Percentiles rank a stretch among this genome's conserved stretches.
phyloP scores from a whole-genome alignment of 208 protist genomes.

The Paratrypanosoma confusum region DNA sequence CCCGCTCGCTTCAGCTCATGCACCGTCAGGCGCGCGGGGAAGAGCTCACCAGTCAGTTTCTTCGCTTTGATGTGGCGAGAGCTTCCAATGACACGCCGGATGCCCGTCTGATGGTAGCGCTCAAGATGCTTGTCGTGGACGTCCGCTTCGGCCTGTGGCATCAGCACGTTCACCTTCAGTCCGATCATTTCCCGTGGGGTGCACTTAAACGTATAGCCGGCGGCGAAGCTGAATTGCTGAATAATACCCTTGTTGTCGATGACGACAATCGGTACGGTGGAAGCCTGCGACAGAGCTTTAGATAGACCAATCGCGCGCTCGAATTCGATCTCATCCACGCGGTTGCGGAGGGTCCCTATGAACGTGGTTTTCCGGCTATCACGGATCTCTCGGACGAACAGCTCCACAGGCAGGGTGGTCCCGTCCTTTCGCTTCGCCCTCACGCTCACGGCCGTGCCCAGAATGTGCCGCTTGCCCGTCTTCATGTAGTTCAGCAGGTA shows the following conservation, averaged over 20 bases:
- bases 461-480: constrained; percentile 16
- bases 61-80: constrained; percentile 8
- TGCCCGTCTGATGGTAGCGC: constrained; percentile 14
- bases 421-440: constrained; percentile 12
- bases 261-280: constrained; percentile 8
- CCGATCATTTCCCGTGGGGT: constrained; percentile 8
- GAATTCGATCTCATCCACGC: constrained; percentile 3
- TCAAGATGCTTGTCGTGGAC: constrained; percentile 12
- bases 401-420: constrained; percentile 1
- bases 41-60: constrained; percentile 8
- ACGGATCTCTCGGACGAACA: constrained; percentile 6
- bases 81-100: constrained; percentile 8
- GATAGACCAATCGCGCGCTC: constrained; percentile 1
- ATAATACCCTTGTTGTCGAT: constrained; percentile 5
- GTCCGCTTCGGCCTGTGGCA: constrained; percentile 6
- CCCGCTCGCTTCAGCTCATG: constrained; percentile 6
- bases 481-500: constrained; percentile 15
- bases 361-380: neutral
- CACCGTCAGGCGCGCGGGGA: constrained; percentile 9
- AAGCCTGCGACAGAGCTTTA: constrained; percentile 1
- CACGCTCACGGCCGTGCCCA: constrained; percentile 1
- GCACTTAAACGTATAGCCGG: constrained; percentile 10
- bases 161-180: constrained; percentile 13
- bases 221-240: constrained; percentile 3
- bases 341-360: constrained; percentile 4